These are phyloP conservation scores for Candida gorgasii DNA, from an alignment of 805 yeast species.

Conservation along the genomic window DNA sequence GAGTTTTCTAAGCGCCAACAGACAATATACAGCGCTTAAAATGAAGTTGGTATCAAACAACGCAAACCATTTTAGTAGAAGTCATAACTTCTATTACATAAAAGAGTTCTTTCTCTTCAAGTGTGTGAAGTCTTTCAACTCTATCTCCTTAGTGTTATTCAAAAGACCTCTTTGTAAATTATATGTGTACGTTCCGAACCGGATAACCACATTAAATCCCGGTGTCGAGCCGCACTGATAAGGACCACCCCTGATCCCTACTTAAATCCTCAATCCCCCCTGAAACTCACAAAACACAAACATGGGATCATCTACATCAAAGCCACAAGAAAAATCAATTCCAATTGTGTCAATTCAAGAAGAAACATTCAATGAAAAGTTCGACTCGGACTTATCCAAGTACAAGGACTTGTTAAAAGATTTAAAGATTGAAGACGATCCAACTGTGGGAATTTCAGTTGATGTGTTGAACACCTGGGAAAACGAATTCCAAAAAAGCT, in stretches of 20 bases:
- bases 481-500: conserved; percentile 40
- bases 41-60: no score
- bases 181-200: no score
- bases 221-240: neutral
- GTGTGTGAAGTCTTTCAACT: no score
- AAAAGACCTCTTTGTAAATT: no score
- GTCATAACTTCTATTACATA: no score
- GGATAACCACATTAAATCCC: neutral
- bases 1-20: no score
- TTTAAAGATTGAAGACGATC: conserved; percentile 13
- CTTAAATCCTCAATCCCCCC: neutral
- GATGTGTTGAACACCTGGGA: conserved; percentile 47
- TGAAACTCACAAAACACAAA: neutral
- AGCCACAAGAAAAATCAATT: neutral
- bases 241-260: neutral
- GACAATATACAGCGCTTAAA: no score
- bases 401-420: conserved; percentile 16
- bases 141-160: no score
- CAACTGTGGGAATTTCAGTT: conserved; percentile 18
- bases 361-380: conserved; percentile 7
- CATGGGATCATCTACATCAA: conserved; percentile 15
- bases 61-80: no score
- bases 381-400: conserved; percentile 1
- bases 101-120: no score
- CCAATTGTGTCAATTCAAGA: no score